Conservation (phyloP, 352 stramenopile species). For the Thalassiosira mediterranea region DNA sequence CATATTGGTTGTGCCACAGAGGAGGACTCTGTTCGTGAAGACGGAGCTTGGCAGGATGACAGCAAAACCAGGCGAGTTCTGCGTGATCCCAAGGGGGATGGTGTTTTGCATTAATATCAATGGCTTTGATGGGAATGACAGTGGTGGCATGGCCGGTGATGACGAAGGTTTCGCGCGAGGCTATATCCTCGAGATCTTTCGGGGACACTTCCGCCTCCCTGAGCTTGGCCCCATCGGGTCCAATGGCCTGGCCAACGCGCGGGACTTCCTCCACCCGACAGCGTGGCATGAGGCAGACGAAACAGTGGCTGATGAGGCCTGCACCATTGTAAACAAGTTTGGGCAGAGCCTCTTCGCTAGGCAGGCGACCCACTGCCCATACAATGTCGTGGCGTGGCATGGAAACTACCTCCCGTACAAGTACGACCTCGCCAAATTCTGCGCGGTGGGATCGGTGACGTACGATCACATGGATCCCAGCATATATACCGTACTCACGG, state of each 20-base stretch:
- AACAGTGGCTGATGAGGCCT: slow-evolving; percentile 72
- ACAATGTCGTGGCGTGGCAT: slow-evolving; percentile 98
- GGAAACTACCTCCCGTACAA: slow-evolving; percentile 98
- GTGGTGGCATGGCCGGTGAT: too few species aligned
- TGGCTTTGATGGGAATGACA: slow-evolving; percentile 14
- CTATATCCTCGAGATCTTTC: slow-evolving; percentile 95
- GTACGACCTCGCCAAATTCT: slow-evolving; percentile 95
- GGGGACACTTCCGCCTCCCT: slow-evolving; percentile 93
- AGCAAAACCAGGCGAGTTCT: slow-evolving; percentile 90
- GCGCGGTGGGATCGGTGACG: slow-evolving; percentile 93
- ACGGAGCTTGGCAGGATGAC: slow-evolving; percentile 92
- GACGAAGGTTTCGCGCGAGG: slow-evolving; percentile 84
- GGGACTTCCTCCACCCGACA: slow-evolving; percentile 92
- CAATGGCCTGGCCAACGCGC: slow-evolving; percentile 94
- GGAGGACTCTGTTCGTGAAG: slow-evolving; percentile 88
- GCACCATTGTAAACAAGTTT: slow-evolving; percentile 86
- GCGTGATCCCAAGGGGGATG: slow-evolving; percentile 94
- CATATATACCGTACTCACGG: slow-evolving; percentile 98
- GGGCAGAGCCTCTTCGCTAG: slow-evolving; percentile 89
- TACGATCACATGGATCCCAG: slow-evolving; percentile 96
- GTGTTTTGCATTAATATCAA: slow-evolving; percentile 89
- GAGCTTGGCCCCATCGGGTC: slow-evolving; percentile 94
- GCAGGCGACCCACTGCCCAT: slow-evolving; percentile 89
- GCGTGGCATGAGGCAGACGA: slow-evolving; percentile 88
- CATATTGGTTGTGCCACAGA: slow-evolving; percentile 94